Evolutionary conservation across 148 eudicot genomes (phyloP).

Genomic region (Amaranthus cruentus): DNA sequence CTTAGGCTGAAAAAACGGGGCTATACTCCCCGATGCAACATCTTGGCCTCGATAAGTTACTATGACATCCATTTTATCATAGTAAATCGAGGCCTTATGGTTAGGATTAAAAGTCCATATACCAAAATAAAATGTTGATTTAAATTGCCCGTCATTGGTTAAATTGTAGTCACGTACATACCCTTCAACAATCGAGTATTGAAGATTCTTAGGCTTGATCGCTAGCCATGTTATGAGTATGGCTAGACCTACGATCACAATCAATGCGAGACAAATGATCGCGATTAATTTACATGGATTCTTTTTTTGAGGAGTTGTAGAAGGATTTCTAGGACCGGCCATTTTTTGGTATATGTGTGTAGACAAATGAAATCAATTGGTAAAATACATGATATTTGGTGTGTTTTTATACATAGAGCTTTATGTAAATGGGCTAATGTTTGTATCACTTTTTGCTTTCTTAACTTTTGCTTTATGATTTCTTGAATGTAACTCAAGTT

Average conservation of each 20-base stretch:
- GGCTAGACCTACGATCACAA: conserved; percentile 46
- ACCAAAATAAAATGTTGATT: conserved; percentile 46
- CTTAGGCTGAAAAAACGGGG: conserved; percentile 52
- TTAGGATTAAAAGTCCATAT: conserved; percentile 59
- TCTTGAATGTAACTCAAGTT: conserved; percentile 32
- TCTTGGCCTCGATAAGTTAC: conserved; percentile 40
- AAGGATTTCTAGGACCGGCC: conserved; percentile 15
- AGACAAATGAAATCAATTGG: not conserved
- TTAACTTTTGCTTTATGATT: conserved; percentile 21
- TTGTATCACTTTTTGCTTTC: conserved; percentile 15
- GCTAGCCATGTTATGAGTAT: conserved; percentile 62
- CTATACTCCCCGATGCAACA: conserved; percentile 22
- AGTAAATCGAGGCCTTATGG: conserved; percentile 42
- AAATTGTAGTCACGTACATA: conserved; percentile 48
- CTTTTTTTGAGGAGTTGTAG: not conserved
- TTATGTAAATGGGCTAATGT: conserved; percentile 2
- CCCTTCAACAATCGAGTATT: conserved; percentile 54
- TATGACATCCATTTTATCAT: conserved; percentile 44
- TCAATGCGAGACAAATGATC: conserved; percentile 37
- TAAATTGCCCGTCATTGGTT: conserved; percentile 31
- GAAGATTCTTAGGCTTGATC: conserved; percentile 45
- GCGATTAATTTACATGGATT: conserved; percentile 20
- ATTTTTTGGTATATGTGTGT: not conserved
- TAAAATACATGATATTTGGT: not conserved
- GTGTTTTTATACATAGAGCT: conserved; percentile 19